Evolutionary conservation across 1,284 basidiomycete genomes (phyloP).

Genomic region (Leccinum fuscescens): DNA sequence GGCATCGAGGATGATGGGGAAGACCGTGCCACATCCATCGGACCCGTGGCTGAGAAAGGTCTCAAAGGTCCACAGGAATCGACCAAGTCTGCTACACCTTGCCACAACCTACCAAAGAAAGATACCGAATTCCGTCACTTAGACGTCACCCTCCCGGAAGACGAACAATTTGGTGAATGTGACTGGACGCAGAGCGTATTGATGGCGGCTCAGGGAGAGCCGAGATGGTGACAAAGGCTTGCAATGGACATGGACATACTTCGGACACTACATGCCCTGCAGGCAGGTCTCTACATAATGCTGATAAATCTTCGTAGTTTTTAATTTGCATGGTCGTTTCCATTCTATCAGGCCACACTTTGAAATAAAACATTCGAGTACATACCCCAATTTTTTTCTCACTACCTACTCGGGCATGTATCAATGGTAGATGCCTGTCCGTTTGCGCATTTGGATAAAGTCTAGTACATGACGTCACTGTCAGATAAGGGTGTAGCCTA

Average conservation of each 20-base stretch:
- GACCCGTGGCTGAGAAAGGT: slow-evolving; percentile 9
- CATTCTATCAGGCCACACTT: slow-evolving; percentile 9
- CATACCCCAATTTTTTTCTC: slow-evolving; percentile 25
- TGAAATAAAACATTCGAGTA: slow-evolving; percentile 19
- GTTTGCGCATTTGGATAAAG: slow-evolving; percentile 13
- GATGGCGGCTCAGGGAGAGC: slow-evolving; percentile 32
- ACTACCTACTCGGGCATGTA: background rate
- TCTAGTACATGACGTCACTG: slow-evolving; percentile 23
- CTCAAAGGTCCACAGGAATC: slow-evolving; percentile 6
- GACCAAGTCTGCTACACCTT: slow-evolving; percentile 1
- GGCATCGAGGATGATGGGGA: slow-evolving; percentile 30
- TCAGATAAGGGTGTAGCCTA: slow-evolving; percentile 4
- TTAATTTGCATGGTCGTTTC: slow-evolving; percentile 23
- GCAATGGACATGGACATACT: slow-evolving; percentile 15
- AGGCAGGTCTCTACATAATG: slow-evolving; percentile 30
- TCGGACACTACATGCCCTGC: slow-evolving; percentile 28
- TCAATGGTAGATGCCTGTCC: background rate
- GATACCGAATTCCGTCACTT: slow-evolving; percentile 23
- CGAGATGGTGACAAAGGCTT: slow-evolving; percentile 24
- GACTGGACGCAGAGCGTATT: slow-evolving; percentile 35
- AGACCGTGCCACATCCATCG: slow-evolving; percentile 7
- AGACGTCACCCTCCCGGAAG: slow-evolving; percentile 27
- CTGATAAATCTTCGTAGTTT: slow-evolving; percentile 8
- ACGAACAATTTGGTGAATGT: slow-evolving; percentile 26
- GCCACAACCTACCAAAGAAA: slow-evolving; percentile 5